These are phyloP conservation scores for Leptoxyphium fumago DNA, from an alignment of 2,329 filamentous ascomycete species.

Conservation along the genomic window DNA sequence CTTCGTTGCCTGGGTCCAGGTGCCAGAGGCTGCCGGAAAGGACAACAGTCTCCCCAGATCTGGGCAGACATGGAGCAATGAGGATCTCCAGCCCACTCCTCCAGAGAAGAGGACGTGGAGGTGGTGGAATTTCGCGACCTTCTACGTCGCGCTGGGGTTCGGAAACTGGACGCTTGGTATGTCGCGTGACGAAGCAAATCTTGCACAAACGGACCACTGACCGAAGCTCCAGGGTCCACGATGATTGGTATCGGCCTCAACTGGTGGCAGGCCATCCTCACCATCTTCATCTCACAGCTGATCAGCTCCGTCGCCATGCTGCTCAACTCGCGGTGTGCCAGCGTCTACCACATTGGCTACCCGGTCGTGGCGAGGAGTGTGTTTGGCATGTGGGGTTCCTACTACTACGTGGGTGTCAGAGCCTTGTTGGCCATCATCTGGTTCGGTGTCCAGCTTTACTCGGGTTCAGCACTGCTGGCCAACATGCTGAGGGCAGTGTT, in stretches of 20 bases:
- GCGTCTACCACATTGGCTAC: conserved; percentile 27
- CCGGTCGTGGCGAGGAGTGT: conserved; percentile 24
- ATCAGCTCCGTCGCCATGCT: conserved; percentile 30
- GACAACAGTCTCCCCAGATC: conserved; percentile 6
- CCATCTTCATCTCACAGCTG: conserved; percentile 29
- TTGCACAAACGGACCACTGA: background rate
- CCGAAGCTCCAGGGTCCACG: conserved; percentile 15
- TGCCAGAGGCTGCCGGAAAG: conserved; percentile 10
- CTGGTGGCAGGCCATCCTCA: conserved; percentile 31
- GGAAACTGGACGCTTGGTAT: conserved; percentile 26
- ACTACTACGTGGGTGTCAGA: conserved; percentile 29
- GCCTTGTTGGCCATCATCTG: conserved; percentile 17
- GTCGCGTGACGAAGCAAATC: background rate
- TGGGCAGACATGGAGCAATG: conserved; percentile 9
- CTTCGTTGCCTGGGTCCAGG: conserved; percentile 11
- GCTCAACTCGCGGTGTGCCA: conserved; percentile 30
- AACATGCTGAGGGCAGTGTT: conserved; percentile 18
- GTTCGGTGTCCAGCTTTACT: conserved; percentile 9
- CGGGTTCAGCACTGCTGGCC: conserved; percentile 11
- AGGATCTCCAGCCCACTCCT: conserved; percentile 25
- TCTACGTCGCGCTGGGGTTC: conserved; percentile 26
- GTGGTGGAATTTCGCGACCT: conserved; percentile 27
- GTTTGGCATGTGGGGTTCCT: conserved; percentile 29
- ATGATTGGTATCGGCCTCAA: conserved; percentile 29
- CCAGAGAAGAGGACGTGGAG: conserved; percentile 25